A percentile compares a stretch with the other conserved stretches of the same genome.
phyloP scores from a whole-genome alignment of 2,329 filamentous ascomycete genomes.

The Verticillium alfalfae region DNA sequence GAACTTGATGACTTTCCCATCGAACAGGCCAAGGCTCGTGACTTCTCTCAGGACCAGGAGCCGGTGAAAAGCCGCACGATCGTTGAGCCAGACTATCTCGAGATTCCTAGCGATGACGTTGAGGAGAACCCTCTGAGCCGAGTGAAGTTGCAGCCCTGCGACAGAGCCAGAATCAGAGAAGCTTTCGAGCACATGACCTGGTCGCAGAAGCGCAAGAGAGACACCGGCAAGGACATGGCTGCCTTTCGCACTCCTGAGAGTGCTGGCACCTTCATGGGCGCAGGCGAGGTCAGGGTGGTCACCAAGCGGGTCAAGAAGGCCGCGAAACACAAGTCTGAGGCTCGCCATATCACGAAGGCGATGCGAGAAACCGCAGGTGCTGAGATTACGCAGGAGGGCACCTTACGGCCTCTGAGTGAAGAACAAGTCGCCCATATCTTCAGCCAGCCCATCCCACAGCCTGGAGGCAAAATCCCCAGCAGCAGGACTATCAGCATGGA shows the following conservation, averaged over 20 bases:
- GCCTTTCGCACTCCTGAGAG: background rate
- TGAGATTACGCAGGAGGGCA: background rate
- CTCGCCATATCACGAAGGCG: background rate
- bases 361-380: background rate
- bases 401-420: background rate
- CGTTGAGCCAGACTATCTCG: too few species aligned
- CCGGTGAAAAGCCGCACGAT: too few species aligned
- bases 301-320: background rate
- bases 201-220: too few species aligned
- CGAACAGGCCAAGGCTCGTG: too few species aligned
- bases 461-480: background rate
- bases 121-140: too few species aligned
- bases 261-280: background rate
- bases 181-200: too few species aligned
- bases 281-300: background rate
- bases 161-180: too few species aligned
- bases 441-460: background rate
- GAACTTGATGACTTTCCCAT: too few species aligned
- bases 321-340: background rate
- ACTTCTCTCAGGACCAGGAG: too few species aligned
- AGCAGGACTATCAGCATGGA: background rate
- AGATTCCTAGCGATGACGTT: too few species aligned
- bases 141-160: too few species aligned
- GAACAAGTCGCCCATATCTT: background rate
- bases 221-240: background rate